Evolutionary conservation across 371 early-diverging fungal species (phyloP), one percentile per base, ranked within the genome.

Genomic region (Mucor mucedo): DNA sequence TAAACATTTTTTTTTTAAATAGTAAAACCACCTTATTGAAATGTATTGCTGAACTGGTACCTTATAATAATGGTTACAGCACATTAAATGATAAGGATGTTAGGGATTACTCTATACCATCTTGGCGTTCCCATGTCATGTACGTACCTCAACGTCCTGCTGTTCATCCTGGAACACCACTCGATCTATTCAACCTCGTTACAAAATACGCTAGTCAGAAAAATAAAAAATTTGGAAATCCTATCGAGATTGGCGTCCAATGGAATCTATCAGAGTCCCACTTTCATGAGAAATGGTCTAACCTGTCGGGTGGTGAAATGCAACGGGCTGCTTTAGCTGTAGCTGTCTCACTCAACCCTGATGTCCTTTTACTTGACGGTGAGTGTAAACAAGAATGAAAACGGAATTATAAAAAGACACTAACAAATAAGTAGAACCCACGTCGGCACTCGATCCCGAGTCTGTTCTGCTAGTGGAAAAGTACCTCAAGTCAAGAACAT

Each of bases 141-240:
- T 95, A 95, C 72, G 91, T 95, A 8, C 95, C 95, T 1, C 96
- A 95, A 62, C 74, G 93, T 7, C 89, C 93, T 30, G 79, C 93
- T 13, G 73, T 84, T 30, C 80, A 94, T 66, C 80, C 87, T 4
- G 91, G 93, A 0, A 88, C 93, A 7, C 93, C 95, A 0, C 45
- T 84, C 27, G 90, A 90, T 11, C 87, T 93, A 57, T 76, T 89
- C 28, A 77, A 81, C 5, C 84, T 79, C 62, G 80, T 90, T 16
- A 75, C 70, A 30, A 73, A 73, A 38, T 93, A 87, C 62, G 63
- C 62, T 0, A 78, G 86, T 28, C 92, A 92, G 69, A 76, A 76
- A 55, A 52, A 69, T 9, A 72, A 69, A 48, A 54, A 68, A 5
- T 66, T 78, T 35, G 86, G 78, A 21, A 83, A 88, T 66, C 92